Conservation (phyloP, 768 basidiomycete species). For the Roridomyces roridus region DNA sequence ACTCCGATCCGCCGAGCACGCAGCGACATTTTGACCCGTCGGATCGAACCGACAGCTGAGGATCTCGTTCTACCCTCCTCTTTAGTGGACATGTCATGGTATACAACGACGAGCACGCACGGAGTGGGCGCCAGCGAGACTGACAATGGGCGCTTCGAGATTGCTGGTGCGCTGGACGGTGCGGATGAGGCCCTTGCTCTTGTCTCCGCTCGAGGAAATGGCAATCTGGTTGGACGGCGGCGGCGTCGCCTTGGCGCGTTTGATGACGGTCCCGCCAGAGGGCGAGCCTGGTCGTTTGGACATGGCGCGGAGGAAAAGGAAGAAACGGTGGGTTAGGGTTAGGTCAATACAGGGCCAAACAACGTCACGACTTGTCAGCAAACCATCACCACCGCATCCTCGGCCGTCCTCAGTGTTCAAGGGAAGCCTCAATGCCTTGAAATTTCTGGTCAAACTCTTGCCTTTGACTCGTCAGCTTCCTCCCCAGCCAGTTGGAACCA, state of each 20-base stretch:
- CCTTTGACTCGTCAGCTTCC: no score
- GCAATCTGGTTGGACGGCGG: conserved; percentile 68
- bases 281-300: conserved; percentile 76
- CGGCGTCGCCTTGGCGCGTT: conserved; percentile 61
- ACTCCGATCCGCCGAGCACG: conserved; percentile 87
- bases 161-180: conserved; percentile 92
- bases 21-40: conserved; percentile 92
- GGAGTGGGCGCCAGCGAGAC: conserved; percentile 84
- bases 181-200: conserved; percentile 81
- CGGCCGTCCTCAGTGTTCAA: no score
- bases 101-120: conserved; percentile 48
- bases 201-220: conserved; percentile 78
- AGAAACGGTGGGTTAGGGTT: no score
- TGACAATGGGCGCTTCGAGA: conserved; percentile 93
- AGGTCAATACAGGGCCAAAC: no score
- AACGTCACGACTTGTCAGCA: no score
- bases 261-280: conserved; percentile 63
- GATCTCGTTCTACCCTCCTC: conserved; percentile 72
- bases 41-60: conserved; percentile 93
- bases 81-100: background rate
- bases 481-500: no score
- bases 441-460: no score
- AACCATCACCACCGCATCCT: no score
- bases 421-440: no score
- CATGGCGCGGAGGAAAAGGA: conserved; percentile 51